Conservation (phyloP, 352 stramenopile genomes). For the Nannochloropsis limnetica region DNA sequence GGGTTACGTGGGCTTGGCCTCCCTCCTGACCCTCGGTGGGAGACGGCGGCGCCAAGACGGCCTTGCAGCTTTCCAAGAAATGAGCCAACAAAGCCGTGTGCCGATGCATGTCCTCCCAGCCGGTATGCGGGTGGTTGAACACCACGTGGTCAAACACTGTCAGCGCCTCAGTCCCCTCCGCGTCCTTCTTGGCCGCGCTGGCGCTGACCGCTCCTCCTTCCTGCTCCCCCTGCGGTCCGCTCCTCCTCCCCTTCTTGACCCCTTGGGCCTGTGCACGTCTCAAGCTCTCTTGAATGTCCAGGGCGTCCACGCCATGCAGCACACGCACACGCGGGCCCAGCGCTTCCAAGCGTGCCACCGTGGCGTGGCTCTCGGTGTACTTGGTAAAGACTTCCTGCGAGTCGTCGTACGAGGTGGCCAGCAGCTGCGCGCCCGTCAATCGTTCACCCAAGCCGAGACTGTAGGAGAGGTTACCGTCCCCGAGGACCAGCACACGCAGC, state of each 20-base stretch:
- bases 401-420: constrained; percentile 16
- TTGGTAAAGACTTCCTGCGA: background rate
- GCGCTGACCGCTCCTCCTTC: background rate
- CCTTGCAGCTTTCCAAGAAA: constrained; percentile 56
- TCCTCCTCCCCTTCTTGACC: background rate
- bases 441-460: constrained; percentile 38
- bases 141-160: constrained; percentile 62
- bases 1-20: constrained; percentile 60
- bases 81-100: constrained; percentile 71
- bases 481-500: constrained; percentile 40
- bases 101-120: constrained; percentile 68
- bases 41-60: background rate
- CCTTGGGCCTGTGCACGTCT: background rate
- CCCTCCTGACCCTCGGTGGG: background rate
- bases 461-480: constrained; percentile 49
- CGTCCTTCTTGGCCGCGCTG: background rate
- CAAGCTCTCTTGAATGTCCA: constrained; percentile 13
- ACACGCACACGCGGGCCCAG: constrained; percentile 19
- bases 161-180: background rate
- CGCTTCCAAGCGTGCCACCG: background rate
- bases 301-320: background rate
- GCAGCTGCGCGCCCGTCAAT: background rate
- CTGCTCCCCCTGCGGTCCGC: background rate
- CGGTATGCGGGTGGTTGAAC: constrained; percentile 74
- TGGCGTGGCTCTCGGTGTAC: constrained; percentile 29